Evolutionary conservation across 257 asterid genomes (phyloP).

Genomic region (Handroanthus guayacan): DNA sequence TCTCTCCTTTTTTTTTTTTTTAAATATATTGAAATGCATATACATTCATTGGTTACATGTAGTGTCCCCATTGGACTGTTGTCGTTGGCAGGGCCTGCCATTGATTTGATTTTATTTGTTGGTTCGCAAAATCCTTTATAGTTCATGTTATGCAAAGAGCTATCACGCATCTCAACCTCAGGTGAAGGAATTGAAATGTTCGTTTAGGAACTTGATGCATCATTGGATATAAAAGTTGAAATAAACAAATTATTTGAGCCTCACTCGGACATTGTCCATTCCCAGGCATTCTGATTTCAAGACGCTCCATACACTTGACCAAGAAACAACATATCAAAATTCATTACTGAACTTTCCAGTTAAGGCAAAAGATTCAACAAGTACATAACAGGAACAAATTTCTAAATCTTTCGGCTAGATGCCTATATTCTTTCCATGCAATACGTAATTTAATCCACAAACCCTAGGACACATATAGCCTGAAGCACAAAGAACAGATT

Average conservation of each 20-base stretch:
- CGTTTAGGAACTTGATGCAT: neutral
- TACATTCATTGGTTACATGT: constrained; percentile 20
- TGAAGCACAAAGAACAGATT: neutral
- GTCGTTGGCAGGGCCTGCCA: no score
- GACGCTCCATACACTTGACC: neutral
- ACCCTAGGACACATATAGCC: neutral
- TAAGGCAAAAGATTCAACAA: neutral
- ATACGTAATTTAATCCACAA: neutral
- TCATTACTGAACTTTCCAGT: neutral
- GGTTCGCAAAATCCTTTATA: neutral
- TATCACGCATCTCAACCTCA: no score
- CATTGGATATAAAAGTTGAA: neutral
- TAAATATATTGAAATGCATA: constrained; percentile 20
- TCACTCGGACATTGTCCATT: neutral
- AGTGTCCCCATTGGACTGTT: neutral
- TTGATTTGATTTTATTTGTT: neutral
- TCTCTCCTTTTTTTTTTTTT: neutral
- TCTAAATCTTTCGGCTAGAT: neutral
- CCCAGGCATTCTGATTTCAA: neutral
- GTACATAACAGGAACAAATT: neutral
- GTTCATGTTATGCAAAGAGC: neutral
- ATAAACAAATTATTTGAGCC: neutral
- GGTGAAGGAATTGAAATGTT: no score
- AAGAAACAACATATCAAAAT: neutral
- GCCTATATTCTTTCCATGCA: neutral